Percentiles rank a stretch among this genome's conserved stretches.
These are phyloP conservation scores for Sarocladium oryzae DNA, from an alignment of 2,329 filamentous ascomycete species.

Conservation along the genomic window DNA sequence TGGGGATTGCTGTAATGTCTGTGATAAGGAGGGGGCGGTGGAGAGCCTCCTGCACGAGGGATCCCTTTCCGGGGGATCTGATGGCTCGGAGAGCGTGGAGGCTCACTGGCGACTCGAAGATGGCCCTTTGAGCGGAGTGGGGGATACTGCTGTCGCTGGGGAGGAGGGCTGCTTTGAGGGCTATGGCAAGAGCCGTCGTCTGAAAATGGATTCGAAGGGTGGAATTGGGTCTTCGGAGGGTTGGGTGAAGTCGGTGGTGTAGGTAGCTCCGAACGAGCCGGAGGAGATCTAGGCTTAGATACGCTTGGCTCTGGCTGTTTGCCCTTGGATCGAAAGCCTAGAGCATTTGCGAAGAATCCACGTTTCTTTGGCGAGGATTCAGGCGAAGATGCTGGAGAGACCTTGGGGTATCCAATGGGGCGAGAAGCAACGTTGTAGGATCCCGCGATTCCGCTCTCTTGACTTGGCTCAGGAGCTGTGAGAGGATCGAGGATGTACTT, in stretches of 20 bases:
- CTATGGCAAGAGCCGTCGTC: constrained; percentile 12
- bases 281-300: background rate
- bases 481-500: constrained; percentile 65
- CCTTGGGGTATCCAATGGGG: background rate
- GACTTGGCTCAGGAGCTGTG: constrained; percentile 58
- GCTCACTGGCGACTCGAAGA: constrained; percentile 1
- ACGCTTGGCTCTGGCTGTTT: background rate
- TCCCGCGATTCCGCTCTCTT: constrained; percentile 33
- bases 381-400: background rate
- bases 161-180: background rate
- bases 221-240: constrained; percentile 40
- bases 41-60: background rate
- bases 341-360: constrained; percentile 1
- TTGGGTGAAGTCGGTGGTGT: constrained; percentile 50
- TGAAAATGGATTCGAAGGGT: constrained; percentile 37
- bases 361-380: background rate
- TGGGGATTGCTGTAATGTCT: constrained; percentile 40
- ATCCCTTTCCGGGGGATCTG: background rate
- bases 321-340: background rate
- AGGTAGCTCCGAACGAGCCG: constrained; percentile 20
- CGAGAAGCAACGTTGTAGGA: constrained; percentile 32
- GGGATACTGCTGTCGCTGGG: background rate
- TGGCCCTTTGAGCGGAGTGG: background rate
- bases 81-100: background rate
- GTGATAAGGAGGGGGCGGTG: constrained; percentile 9